phyloP scores from a whole-genome alignment of 106 monocot genomes.

The Dioscorea dumetorum region DNA sequence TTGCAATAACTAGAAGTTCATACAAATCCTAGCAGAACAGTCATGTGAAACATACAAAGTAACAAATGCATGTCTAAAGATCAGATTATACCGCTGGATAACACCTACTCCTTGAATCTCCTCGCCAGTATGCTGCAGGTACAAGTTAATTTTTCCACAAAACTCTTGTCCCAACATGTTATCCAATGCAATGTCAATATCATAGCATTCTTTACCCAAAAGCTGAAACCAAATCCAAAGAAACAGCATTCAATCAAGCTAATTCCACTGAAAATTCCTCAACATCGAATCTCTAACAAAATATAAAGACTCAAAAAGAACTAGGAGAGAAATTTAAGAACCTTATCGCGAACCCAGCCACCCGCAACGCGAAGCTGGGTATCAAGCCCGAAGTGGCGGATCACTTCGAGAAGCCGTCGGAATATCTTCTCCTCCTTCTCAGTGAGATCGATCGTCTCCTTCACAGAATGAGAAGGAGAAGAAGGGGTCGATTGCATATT shows the following conservation, averaged over 20 bases:
- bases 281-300: background rate
- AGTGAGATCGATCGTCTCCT: conserved; percentile 57
- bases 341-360: conserved; percentile 98
- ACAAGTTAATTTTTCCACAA: conserved; percentile 81
- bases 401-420: conserved; percentile 55
- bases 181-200: conserved; percentile 95
- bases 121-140: conserved; percentile 42
- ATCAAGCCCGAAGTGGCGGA: conserved; percentile 53
- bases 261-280: background rate
- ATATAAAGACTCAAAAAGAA: background rate
- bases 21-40: background rate
- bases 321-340: background rate
- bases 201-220: conserved; percentile 74
- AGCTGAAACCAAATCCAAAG: conserved; percentile 30
- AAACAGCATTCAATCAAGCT: background rate
- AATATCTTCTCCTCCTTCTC: conserved; percentile 76
- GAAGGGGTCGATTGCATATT: background rate
- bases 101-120: conserved; percentile 65
- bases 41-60: background rate
- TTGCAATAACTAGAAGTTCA: background rate
- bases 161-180: conserved; percentile 85
- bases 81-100: conserved; percentile 55
- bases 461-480: conserved; percentile 18
- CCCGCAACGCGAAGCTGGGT: conserved; percentile 89
- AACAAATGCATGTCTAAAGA: too few relatives aligned